Evolutionary conservation across 768 basidiomycete species (phyloP), one percentile per base, ranked within the genome.

Genomic region (Lentinula sp.): DNA sequence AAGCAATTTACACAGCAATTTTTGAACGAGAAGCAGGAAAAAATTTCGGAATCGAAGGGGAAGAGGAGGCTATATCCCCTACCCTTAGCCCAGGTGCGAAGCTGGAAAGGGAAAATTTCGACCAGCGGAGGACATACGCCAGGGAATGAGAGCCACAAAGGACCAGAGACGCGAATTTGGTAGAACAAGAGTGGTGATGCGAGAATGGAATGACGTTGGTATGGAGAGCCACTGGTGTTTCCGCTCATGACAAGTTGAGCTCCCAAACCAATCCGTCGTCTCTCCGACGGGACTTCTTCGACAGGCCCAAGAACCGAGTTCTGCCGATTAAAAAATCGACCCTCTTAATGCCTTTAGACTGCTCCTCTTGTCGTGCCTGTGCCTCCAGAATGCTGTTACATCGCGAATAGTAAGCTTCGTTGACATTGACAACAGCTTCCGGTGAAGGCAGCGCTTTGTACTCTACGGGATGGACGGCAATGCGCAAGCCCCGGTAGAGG

Each of bases 261-360:
- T 59, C 57, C 57, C 57, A 59, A 18, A 59, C 48, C 32, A 59
- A 33, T 7, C 16, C 28, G 13, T 41, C 57, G 32, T 32, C 32
- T 33, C 46, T 50, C 2, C 57, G 56, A 15, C 28, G 28, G 10
- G 56, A 13, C 56, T 57, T 46, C 16, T 42, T 52, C 48, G 63
- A 23, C 39, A 84, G 60, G 28, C 82, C 82, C 66, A 67, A 68
- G 67, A 83, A 81, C 23, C 63, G 65, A 13, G 70, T 75, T 16
- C 68, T 71, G 42, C 70, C 75, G 53, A 73, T 68, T 52, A 87
- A 69, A 65, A 83, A 85, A 68, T 87, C 85, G 0, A 86, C 76
- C 54, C 82, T 70, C 68, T 80, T 83, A 18, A 85, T 64, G 0
- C 82, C 83, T 66, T 80, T 80, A 10, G 64, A 64, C 62, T 74